A percentile compares a stretch with the other conserved stretches of the same genome.
Evolutionary conservation across 2,329 filamentous ascomycete genomes (phyloP).

Genomic region (Westerdykella aurantiaca): DNA sequence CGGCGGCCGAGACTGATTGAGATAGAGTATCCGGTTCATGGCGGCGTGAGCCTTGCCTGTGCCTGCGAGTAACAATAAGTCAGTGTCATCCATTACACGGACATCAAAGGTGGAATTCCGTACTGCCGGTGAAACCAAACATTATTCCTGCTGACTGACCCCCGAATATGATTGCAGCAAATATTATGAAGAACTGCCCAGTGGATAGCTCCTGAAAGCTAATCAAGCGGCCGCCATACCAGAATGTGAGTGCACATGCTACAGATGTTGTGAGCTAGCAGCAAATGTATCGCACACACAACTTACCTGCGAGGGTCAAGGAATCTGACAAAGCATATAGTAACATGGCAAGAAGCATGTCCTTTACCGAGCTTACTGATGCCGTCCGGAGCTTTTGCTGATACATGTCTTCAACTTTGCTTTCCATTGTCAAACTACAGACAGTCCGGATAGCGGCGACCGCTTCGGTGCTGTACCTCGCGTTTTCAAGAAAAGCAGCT

Average conservation of each 20-base stretch:
- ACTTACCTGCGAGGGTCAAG: constrained; percentile 43
- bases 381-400: constrained; percentile 4
- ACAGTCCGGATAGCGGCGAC: constrained; percentile 88
- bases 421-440: constrained; percentile 79
- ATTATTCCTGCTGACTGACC: constrained; percentile 78
- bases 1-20: no score
- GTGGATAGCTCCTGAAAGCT: constrained; percentile 51
- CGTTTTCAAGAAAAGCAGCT: constrained; percentile 5
- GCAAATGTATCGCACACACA: no score
- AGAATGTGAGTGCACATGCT: constrained; percentile 12
- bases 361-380: constrained; percentile 48
- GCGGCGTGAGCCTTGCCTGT: no score
- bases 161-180: constrained; percentile 77
- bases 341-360: constrained; percentile 61
- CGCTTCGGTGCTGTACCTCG: constrained; percentile 65
- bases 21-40: no score
- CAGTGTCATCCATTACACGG: no score
- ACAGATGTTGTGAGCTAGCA: not conserved
- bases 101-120: constrained; percentile 34
- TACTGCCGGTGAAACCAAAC: constrained; percentile 14
- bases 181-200: constrained; percentile 87
- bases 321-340: constrained; percentile 80
- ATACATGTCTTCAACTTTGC: constrained; percentile 53
- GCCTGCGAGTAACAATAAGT: no score
- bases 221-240: constrained; percentile 17